Percentiles rank a stretch among this genome's conserved stretches.
phyloP scores from a whole-genome alignment of 805 yeast species.

The Ogataea kodamae region DNA sequence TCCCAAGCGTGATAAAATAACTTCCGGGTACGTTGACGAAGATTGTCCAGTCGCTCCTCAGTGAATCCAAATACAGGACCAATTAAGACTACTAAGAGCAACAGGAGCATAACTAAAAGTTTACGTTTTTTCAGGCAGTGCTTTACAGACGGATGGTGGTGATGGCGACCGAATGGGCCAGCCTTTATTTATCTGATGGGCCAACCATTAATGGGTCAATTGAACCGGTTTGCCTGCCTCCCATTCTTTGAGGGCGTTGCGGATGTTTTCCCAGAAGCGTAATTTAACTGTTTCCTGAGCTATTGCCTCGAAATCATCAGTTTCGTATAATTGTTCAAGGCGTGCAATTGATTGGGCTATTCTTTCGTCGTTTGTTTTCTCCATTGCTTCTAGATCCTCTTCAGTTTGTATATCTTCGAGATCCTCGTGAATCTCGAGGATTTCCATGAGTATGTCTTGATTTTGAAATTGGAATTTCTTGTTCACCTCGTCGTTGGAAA shows the following conservation, averaged over 20 bases:
- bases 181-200: no score
- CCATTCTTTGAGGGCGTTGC: constrained; percentile 73
- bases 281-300: constrained; percentile 65
- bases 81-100: no score
- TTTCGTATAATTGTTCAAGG: constrained; percentile 46
- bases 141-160: no score
- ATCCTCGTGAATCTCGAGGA: constrained; percentile 81
- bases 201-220: constrained; percentile 48
- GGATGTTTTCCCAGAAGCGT: constrained; percentile 82
- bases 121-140: no score
- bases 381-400: constrained; percentile 52
- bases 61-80: constrained; percentile 2
- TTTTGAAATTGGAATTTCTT: constrained; percentile 36
- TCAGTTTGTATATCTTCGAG: constrained; percentile 63
- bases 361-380: constrained; percentile 54
- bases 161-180: no score
- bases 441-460: constrained; percentile 63
- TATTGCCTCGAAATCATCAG: constrained; percentile 53
- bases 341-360: constrained; percentile 43
- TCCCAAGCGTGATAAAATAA: constrained; percentile 75
- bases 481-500: constrained; percentile 55
- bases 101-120: no score
- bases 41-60: constrained; percentile 1
- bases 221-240: constrained; percentile 64
- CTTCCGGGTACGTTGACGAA: constrained; percentile 44